Evolutionary conservation across 169 alveolate species (phyloP), one percentile per base, ranked within the genome.

Genomic region (Cryptosporidium ryanae): DNA sequence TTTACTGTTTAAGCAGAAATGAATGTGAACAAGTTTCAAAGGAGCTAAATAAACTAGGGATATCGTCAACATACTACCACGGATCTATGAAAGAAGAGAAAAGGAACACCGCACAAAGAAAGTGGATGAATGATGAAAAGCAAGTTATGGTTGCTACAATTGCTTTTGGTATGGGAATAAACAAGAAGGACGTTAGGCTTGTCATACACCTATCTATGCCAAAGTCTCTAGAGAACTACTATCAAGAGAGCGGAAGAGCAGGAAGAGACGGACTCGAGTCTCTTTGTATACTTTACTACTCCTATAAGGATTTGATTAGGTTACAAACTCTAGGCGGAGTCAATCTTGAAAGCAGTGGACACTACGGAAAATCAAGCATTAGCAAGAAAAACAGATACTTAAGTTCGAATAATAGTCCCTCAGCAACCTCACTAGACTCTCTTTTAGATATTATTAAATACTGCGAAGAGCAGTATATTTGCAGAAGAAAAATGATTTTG

Each of bases 121-220:
- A 82, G 61, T 98, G 94, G 96, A 89, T 98, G 97, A 97, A 96
- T 92, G 98, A 95, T 48, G 93, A 97, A 87, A 92, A 96, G 44
- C 94, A 96, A 64, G 97, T 98, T 3, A 95, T 97, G 66, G 98
- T 97, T 3, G 99, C 99, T n/a, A 97, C 99, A 1, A 95, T 98
- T 23, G 99, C 99, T 18, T 98, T 98, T 91, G 99, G 99, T 23
- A 96, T 98, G 99, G 99, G 99, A 34, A 98, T 98, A 48, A 98
- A 98, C 92, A 98, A 98, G 92, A 93, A 94, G 31, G 99, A 97
- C 91, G 99, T 98, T 17, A 94, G 99, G 71, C 97, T 97, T 90
- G 99, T 98, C 8, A 95, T 98, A 13, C 99, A 98, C 84, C 94
- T 93, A 71, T 95, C 99, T 2, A 89, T 98, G 84, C 99, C 99